Conservation (phyloP, 257 asterid genomes). For the Agastache rugosa region DNA sequence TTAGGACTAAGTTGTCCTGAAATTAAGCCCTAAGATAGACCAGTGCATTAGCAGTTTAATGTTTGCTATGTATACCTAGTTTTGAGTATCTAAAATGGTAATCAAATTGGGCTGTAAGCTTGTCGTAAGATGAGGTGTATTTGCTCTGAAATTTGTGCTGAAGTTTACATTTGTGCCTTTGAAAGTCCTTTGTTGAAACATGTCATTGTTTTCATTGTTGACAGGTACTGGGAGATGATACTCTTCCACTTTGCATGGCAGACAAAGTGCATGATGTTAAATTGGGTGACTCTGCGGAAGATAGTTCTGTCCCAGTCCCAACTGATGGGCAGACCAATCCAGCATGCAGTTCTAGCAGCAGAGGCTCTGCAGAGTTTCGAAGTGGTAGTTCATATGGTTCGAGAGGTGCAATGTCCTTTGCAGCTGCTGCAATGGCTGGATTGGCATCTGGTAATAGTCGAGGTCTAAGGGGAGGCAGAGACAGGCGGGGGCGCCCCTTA, state of each 20-base stretch:
- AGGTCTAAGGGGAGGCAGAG: slow-evolving; percentile 83
- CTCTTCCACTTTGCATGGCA: slow-evolving; percentile 73
- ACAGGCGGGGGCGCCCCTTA: slow-evolving; percentile 65
- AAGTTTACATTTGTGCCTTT: background rate
- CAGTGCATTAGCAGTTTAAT: background rate
- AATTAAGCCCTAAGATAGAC: background rate
- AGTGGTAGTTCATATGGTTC: slow-evolving; percentile 82
- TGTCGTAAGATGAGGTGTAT: background rate
- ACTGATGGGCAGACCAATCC: slow-evolving; percentile 66
- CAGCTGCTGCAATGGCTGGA: slow-evolving; percentile 99
- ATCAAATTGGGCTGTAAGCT: slow-evolving; percentile 23
- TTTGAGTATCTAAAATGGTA: slow-evolving; percentile 9
- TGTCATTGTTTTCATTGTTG: slow-evolving; percentile 27
- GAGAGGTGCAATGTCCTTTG: slow-evolving; percentile 96
- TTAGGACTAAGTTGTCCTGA: slow-evolving; percentile 15
- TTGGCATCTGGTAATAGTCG: slow-evolving; percentile 78
- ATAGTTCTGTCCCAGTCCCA: slow-evolving; percentile 52
- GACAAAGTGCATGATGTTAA: slow-evolving; percentile 94
- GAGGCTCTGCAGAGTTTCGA: slow-evolving; percentile 74
- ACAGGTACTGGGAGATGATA: slow-evolving; percentile 82
- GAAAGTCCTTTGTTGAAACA: background rate
- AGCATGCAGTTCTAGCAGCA: slow-evolving; percentile 78
- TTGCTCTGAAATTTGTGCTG: slow-evolving; percentile 8
- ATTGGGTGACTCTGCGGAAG: slow-evolving; percentile 77
- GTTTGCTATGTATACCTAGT: background rate